phyloP scores from a whole-genome alignment of 1,139 yeast genomes.

The Sugiyamaella paludigena region DNA sequence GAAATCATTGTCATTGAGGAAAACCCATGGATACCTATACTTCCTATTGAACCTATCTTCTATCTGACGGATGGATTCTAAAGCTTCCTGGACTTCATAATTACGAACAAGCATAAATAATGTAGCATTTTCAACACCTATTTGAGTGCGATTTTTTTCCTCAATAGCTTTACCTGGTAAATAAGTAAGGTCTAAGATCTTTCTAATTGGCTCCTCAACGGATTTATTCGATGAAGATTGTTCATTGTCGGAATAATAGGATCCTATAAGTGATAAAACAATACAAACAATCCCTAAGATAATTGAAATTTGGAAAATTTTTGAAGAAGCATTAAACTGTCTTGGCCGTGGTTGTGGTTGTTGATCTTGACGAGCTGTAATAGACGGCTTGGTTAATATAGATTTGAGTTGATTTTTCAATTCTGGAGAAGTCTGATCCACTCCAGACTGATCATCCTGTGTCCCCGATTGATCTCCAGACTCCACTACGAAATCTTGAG shows the following conservation, averaged over 20 bases:
- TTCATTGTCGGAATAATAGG: not conserved
- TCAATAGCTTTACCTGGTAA: slow-evolving; percentile 26
- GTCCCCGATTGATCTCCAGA: too few species aligned
- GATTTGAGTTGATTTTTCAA: too few species aligned
- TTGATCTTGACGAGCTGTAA: too few species aligned
- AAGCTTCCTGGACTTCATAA: slow-evolving; percentile 59
- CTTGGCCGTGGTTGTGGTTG: too few species aligned
- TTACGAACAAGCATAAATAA: slow-evolving; percentile 73
- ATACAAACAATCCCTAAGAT: not conserved
- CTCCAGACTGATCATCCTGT: too few species aligned
- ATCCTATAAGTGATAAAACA: not conserved
- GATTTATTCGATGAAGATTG: not conserved
- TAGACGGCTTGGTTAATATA: too few species aligned
- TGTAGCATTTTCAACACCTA: slow-evolving; percentile 57
- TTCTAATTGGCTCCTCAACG: not conserved
- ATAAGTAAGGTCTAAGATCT: slow-evolving; percentile 26
- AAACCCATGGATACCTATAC: slow-evolving; percentile 76
- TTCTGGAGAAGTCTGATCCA: too few species aligned
- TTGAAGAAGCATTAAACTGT: not conserved
- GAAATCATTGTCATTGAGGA: slow-evolving; percentile 79
- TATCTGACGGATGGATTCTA: slow-evolving; percentile 61
- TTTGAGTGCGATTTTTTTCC: slow-evolving; percentile 37
- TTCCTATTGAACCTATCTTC: slow-evolving; percentile 57
- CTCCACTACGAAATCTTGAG: too few species aligned
- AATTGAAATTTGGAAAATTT: not conserved